These are phyloP conservation scores for Solanum neorickii DNA, from an alignment of 257 asterid genomes.

Conservation along the genomic window DNA sequence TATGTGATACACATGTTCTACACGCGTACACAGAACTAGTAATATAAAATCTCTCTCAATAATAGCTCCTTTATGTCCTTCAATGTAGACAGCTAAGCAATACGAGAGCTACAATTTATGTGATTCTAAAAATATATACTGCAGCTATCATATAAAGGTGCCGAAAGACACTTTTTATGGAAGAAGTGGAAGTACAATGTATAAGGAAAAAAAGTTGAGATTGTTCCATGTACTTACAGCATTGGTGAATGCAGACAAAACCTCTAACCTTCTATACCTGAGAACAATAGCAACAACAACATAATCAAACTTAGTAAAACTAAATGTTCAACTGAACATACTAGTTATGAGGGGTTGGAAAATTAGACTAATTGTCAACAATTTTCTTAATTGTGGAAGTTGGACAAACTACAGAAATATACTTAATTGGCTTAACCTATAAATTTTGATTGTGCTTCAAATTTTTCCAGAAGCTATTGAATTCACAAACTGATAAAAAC, in stretches of 20 bases:
- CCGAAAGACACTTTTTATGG: not conserved
- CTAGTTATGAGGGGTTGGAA: not conserved
- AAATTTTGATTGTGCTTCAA: not conserved
- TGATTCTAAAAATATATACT: not conserved
- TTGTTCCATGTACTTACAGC: slow-evolving; percentile 59
- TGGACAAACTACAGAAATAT: not conserved
- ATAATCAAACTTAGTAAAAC: not conserved
- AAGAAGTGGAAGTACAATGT: not conserved
- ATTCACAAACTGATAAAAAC: not conserved
- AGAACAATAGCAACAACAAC: not conserved
- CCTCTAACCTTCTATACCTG: slow-evolving; percentile 84
- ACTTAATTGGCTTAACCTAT: not conserved
- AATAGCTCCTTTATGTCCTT: not conserved
- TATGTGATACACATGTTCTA: not conserved
- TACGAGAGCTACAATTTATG: not conserved
- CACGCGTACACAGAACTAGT: not conserved
- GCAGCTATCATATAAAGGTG: not conserved
- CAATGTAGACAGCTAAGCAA: not conserved
- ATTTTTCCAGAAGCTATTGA: not conserved
- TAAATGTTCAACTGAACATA: not conserved
- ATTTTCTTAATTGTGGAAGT: not conserved
- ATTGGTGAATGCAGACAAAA: slow-evolving; percentile 85
- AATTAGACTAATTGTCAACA: not conserved
- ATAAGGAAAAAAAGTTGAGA: not conserved
- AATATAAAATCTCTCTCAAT: not conserved